phyloP scores from a whole-genome alignment of 2,329 filamentous ascomycete genomes.

The Penicillium palitans region DNA sequence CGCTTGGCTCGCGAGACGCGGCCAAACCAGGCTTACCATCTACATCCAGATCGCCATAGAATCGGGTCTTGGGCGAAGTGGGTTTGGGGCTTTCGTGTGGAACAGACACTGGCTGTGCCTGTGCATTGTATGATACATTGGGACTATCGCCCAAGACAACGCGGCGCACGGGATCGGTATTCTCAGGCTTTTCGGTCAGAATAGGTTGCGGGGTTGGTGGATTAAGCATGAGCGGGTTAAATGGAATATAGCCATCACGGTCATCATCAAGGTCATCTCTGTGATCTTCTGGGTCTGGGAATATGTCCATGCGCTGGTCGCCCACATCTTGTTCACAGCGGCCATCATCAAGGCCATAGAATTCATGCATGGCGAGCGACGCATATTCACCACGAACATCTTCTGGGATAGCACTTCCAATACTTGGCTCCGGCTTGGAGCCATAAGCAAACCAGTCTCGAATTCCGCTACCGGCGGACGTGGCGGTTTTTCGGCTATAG shows the following conservation, averaged over 20 bases:
- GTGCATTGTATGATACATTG: slow-evolving; percentile 35
- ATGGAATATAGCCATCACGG: slow-evolving; percentile 20
- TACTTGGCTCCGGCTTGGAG: slow-evolving; percentile 30
- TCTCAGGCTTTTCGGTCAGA: slow-evolving; percentile 23
- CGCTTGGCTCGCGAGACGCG: slow-evolving; percentile 26
- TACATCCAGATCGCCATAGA: slow-evolving; percentile 42
- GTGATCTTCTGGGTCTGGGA: slow-evolving; percentile 35
- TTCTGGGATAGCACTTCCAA: slow-evolving; percentile 34
- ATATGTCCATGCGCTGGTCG: slow-evolving; percentile 38
- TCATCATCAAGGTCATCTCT: slow-evolving; percentile 28
- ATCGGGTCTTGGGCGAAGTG: slow-evolving; percentile 37
- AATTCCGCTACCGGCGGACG: slow-evolving; percentile 30
- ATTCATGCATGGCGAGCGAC: slow-evolving; percentile 37
- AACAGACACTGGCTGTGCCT: slow-evolving; percentile 22
- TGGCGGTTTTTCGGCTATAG: slow-evolving; percentile 30
- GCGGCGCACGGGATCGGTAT: slow-evolving; percentile 32
- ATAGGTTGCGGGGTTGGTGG: slow-evolving; percentile 45
- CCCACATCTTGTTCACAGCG: slow-evolving; percentile 38
- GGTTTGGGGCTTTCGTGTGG: slow-evolving; percentile 27
- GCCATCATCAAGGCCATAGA: slow-evolving; percentile 36
- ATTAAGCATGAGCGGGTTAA: slow-evolving; percentile 50
- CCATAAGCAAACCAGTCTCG: slow-evolving; percentile 39
- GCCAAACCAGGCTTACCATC: slow-evolving; percentile 25
- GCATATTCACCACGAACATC: slow-evolving; percentile 41
- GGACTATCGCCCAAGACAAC: slow-evolving; percentile 35